Evolutionary conservation across 257 asterid species (phyloP), one percentile per base, ranked within the genome.

Genomic region (Schizonepeta tenuifolia): DNA sequence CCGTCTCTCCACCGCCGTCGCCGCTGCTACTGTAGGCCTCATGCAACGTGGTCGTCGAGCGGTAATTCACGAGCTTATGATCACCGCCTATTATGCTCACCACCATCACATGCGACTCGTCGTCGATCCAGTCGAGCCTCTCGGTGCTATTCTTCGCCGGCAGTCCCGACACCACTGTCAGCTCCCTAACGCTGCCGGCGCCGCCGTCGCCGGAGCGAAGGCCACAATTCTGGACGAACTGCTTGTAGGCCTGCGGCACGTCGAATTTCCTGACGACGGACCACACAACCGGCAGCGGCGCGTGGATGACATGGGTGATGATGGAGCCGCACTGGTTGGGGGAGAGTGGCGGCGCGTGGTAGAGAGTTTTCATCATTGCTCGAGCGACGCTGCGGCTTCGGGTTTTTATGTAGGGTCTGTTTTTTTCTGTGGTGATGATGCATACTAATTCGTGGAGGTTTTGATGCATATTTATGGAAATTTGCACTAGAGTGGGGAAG

Each of bases 251-350:
- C 70, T 80, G 85, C 5, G 91, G 94, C 41, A 51, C 65, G 43
- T 62, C 77, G 79, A 88, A 86, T 2, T 67, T 40, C 2, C 83
- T 67, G 3, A 84, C 77, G 4, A 88, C 1, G 58, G 88, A 86
- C 91, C 88, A 88, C 17, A 84, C 89, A 0, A 84, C 65, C 8
- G 81, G 68, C 35, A 84, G 81, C 33, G 91, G 88, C 10, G 89
- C 88, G 69, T 82, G 55, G 22, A 86, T 84, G 0, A 28, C 28
- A 24, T 84, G 88, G 38, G 72, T 77, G 2, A 80, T 54, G 18
- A 24, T 2, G 12, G 94, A 88, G 71, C 69, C 58, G 71, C 86
- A 86, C 63, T 72, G 87, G 13, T 69, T 69, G 26, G 80, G 70
- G 24, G 62, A 35, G 6, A 81, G 76, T 2, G 60, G 41, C 49